Conservation (phyloP, 1,284 basidiomycete species). For the Ceratorhiza oryzae-sativae region DNA sequence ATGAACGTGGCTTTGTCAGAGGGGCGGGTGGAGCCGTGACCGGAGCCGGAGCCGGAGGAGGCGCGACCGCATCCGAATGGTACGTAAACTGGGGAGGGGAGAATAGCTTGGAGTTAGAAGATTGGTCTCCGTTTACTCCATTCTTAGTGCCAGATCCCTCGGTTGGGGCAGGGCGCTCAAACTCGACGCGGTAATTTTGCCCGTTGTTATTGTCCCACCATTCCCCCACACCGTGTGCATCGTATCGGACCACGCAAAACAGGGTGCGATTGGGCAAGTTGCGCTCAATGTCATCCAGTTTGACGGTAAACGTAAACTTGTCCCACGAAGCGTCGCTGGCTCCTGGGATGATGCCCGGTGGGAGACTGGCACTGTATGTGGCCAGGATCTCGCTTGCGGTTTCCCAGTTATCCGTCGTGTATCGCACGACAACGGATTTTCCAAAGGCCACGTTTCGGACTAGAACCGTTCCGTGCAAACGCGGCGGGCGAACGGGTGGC, state of each 20-base stretch:
- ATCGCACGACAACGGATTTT: conserved; percentile 60
- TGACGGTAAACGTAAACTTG: conserved; percentile 61
- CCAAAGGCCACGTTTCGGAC: conserved; percentile 60
- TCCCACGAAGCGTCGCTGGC: conserved; percentile 51
- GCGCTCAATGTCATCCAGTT: conserved; percentile 75
- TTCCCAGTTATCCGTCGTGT: conserved; percentile 63
- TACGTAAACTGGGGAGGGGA: conserved; percentile 13
- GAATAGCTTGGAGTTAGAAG: conserved; percentile 22
- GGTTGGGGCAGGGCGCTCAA: conserved; percentile 44
- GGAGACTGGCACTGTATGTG: conserved; percentile 53
- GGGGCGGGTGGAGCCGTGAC: conserved; percentile 19
- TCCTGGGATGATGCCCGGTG: conserved; percentile 38
- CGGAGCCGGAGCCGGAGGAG: not conserved
- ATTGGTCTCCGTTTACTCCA: conserved; percentile 14
- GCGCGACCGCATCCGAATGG: not conserved
- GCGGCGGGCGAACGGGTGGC: conserved; percentile 59
- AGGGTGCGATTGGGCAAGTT: conserved; percentile 71
- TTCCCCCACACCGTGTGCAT: conserved; percentile 51
- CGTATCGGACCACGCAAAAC: conserved; percentile 70
- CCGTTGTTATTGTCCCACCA: conserved; percentile 58
- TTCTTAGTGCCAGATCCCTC: not conserved
- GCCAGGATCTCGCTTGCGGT: conserved; percentile 59
- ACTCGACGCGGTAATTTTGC: conserved; percentile 55
- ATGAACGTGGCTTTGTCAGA: conserved; percentile 28
- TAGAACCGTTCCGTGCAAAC: conserved; percentile 55